Percentiles rank a stretch among this genome's conserved stretches.
Evolutionary conservation across 2,329 filamentous ascomycete species (phyloP).

Genomic region (Trichophyton rubrum): DNA sequence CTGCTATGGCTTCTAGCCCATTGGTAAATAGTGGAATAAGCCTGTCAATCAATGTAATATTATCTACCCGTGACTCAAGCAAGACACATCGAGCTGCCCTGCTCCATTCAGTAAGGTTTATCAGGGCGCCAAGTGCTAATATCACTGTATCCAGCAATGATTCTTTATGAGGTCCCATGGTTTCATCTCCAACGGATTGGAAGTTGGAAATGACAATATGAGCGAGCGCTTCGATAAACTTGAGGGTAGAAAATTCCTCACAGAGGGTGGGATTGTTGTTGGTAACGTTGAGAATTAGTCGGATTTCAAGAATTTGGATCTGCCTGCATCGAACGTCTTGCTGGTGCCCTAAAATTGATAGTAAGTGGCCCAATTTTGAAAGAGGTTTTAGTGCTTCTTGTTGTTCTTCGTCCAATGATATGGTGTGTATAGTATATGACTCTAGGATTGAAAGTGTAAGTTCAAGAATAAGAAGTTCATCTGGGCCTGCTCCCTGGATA

Average conservation of each 20-base stretch:
- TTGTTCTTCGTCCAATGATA: constrained; percentile 19
- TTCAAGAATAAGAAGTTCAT: constrained; percentile 18
- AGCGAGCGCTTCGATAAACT: constrained; percentile 28
- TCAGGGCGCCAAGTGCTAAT: constrained; percentile 66
- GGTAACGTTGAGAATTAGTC: constrained; percentile 71
- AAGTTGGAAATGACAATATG: constrained; percentile 26
- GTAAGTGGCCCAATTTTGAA: constrained; percentile 27
- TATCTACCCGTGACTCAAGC: constrained; percentile 28
- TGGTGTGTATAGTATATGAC: constrained; percentile 23
- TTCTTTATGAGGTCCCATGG: constrained; percentile 34
- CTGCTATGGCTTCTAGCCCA: constrained; percentile 50
- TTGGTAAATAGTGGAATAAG: constrained; percentile 56
- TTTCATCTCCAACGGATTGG: constrained; percentile 19
- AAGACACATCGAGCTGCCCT: constrained; percentile 44
- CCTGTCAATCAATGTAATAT: constrained; percentile 35
- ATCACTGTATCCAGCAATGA: constrained; percentile 60
- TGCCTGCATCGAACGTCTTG: constrained; percentile 15
- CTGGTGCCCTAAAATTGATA: constrained; percentile 19
- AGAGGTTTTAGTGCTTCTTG: constrained; percentile 21
- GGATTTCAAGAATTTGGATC: constrained; percentile 39
- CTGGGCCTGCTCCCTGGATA: constrained; percentile 3
- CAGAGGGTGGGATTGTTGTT: constrained; percentile 65
- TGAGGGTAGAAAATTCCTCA: constrained; percentile 46
- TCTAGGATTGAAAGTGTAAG: constrained; percentile 28
- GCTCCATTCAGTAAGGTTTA: constrained; percentile 76